Evolutionary conservation across 2,329 filamentous ascomycete species (phyloP).

Genomic region (Aspergillus fumigatus): DNA sequence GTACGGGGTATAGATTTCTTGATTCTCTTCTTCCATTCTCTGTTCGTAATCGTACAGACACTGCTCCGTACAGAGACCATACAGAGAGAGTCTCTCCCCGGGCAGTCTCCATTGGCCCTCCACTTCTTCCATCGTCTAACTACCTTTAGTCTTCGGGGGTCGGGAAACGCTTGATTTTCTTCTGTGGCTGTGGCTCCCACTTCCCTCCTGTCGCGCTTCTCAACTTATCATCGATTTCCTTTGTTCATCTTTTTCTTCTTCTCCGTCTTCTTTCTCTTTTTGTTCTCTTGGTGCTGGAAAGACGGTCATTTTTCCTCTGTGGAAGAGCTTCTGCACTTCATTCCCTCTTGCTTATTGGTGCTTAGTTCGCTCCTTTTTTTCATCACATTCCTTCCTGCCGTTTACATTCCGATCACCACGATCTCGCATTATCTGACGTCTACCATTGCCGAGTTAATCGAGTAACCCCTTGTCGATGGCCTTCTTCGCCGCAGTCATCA

Average conservation of each 20-base stretch:
- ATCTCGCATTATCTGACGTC: neutral
- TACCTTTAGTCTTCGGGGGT: constrained; percentile 12
- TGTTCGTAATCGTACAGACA: constrained; percentile 1
- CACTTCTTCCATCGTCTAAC: constrained; percentile 18
- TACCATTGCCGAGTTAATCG: neutral
- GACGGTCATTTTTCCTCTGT: constrained; percentile 1
- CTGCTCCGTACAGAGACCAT: too few species aligned
- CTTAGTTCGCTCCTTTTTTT: neutral
- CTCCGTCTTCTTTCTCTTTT: constrained; percentile 1
- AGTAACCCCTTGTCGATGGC: constrained; percentile 6
- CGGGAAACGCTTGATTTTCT: neutral
- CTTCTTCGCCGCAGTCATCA: constrained; percentile 1
- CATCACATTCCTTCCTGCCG: neutral
- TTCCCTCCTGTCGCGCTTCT: neutral
- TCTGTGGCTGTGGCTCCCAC: neutral
- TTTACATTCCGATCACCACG: neutral
- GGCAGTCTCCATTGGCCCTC: constrained; percentile 17
- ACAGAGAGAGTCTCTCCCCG: too few species aligned
- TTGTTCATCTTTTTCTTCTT: neutral
- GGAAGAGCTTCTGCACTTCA: neutral
- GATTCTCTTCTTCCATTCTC: neutral
- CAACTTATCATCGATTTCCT: neutral
- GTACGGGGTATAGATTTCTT: constrained; percentile 7
- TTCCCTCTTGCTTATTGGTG: constrained; percentile 1
- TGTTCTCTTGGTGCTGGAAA: neutral